Conservation (phyloP, 202 grass and related monocot genomes). For the Hordeum pubiflorum region DNA sequence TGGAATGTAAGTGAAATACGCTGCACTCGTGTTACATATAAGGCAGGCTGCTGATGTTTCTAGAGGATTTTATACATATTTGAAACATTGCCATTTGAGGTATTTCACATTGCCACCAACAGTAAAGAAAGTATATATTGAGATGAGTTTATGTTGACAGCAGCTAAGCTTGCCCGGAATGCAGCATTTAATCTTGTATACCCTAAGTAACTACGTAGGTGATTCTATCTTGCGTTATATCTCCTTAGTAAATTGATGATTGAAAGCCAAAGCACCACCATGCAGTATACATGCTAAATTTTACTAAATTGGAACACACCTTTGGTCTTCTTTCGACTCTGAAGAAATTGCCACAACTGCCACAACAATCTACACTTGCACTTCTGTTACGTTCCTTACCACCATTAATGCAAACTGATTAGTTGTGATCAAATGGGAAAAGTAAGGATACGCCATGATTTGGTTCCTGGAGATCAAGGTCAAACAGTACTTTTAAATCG, state of each 20-base stretch:
- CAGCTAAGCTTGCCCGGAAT: not conserved
- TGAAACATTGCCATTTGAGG: constrained; percentile 2
- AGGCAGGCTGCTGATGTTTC: not conserved
- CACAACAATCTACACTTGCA: not conserved
- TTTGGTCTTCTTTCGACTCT: not conserved
- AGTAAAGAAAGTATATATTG: not conserved
- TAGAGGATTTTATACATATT: not conserved
- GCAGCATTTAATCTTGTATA: not conserved
- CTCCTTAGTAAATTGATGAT: not conserved
- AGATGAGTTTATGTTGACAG: not conserved
- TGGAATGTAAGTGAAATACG: constrained; percentile 66
- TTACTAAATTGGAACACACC: not conserved
- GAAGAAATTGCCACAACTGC: not conserved
- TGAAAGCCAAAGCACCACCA: not conserved
- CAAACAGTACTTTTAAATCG: not conserved
- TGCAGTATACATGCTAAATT: not conserved
- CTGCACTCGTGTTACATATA: not conserved
- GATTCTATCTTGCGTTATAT: not conserved
- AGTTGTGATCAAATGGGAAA: not conserved
- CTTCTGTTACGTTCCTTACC: not conserved
- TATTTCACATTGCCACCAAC: not conserved
- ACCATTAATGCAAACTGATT: not conserved
- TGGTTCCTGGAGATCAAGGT: not conserved
- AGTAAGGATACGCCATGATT: constrained; percentile 5
- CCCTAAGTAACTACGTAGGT: not conserved